Evolutionary conservation across 257 asterid genomes (phyloP).

Genomic region (Apocynum venetum): DNA sequence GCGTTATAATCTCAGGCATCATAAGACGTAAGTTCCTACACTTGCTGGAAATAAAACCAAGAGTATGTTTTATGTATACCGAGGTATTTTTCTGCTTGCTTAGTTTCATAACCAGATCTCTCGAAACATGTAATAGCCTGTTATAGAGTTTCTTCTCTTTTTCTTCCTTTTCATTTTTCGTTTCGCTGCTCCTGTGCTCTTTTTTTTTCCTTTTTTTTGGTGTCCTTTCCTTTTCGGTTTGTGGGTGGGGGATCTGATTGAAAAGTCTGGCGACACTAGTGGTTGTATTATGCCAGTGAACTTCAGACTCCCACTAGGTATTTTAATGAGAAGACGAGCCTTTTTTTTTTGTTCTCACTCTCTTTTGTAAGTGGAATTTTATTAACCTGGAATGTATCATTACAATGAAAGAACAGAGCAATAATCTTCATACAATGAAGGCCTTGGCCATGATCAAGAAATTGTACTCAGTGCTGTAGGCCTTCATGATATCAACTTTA

Average conservation of each 20-base stretch:
- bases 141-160: neutral
- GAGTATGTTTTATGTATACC: neutral
- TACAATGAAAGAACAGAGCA: too few species aligned
- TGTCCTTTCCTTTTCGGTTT: neutral
- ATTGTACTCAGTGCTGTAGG: too few species aligned
- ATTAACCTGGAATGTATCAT: too few species aligned
- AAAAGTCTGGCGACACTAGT: neutral
- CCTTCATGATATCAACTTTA: too few species aligned
- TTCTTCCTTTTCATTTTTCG: neutral
- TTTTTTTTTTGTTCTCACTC: neutral
- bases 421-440: too few species aligned
- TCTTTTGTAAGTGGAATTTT: too few species aligned
- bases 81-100: neutral
- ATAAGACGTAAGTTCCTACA: constrained; percentile 41
- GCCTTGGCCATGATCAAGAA: too few species aligned
- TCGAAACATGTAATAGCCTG: neutral
- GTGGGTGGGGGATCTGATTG: neutral
- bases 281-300: neutral
- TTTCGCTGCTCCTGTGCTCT: neutral
- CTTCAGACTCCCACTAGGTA: neutral
- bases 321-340: neutral
- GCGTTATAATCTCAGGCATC: constrained; percentile 75
- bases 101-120: neutral
- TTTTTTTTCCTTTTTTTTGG: neutral
- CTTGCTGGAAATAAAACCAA: neutral